Conservation (phyloP, 2,329 filamentous ascomycete genomes). For the Pyrenophora tritici-repentis region DNA sequence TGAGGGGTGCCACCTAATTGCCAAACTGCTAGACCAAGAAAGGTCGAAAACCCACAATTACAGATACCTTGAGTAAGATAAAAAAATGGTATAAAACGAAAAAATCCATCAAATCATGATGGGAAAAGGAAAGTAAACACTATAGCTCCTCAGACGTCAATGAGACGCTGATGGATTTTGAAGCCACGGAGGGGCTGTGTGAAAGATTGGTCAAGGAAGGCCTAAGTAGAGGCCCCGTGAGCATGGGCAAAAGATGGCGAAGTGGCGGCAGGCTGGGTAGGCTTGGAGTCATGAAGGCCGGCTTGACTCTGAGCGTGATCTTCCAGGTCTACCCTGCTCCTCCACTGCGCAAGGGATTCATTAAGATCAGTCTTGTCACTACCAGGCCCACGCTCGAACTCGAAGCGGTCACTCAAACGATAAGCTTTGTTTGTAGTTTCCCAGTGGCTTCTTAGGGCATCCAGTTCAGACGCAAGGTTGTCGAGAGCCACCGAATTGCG, state of each 20-base stretch:
- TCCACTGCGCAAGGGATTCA: constrained; percentile 44
- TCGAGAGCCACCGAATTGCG: constrained; percentile 77
- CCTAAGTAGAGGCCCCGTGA: neutral
- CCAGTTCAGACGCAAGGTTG: constrained; percentile 87
- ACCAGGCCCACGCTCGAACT: constrained; percentile 69
- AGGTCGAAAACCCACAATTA: neutral
- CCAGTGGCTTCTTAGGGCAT: constrained; percentile 89
- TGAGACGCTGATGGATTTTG: neutral
- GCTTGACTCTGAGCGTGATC: constrained; percentile 25
- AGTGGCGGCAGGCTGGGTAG: constrained; percentile 2
- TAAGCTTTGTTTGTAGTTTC: constrained; percentile 96
- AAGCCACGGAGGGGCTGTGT: constrained; percentile 2
- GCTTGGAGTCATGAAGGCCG: constrained; percentile 7
- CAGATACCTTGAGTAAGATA: neutral
- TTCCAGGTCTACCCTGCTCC: constrained; percentile 38
- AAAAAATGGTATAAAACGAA: constrained; percentile 14
- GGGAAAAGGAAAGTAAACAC: constrained; percentile 1
- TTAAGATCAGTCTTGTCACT: constrained; percentile 40
- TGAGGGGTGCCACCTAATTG: too few relatives aligned
- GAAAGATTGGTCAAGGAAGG: neutral
- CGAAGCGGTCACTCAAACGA: constrained; percentile 84
- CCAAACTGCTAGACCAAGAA: neutral
- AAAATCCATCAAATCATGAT: constrained; percentile 1
- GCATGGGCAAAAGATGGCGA: constrained; percentile 1
- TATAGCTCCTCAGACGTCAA: constrained; percentile 3